phyloP scores from a whole-genome alignment of 2,329 filamentous ascomycete species.

The Aspergillus amoenus region DNA sequence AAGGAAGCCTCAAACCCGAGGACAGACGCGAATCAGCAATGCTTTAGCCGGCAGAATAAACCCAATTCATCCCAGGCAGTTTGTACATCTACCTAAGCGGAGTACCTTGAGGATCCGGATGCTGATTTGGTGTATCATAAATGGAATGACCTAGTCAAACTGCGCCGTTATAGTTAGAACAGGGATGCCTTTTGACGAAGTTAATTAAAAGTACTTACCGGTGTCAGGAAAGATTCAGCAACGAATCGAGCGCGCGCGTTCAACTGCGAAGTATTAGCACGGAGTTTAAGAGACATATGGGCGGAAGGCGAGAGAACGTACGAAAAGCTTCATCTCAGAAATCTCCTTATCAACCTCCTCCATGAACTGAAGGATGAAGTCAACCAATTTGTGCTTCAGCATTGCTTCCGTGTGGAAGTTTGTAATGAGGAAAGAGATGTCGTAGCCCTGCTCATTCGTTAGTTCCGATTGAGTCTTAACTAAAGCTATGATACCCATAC shows the following conservation, averaged over 20 bases:
- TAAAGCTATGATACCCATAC: slow-evolving; percentile 47
- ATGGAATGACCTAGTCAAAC: slow-evolving; percentile 21
- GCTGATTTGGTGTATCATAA: slow-evolving; percentile 20
- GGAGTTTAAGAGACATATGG: background rate
- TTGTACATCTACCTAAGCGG: slow-evolving; percentile 20
- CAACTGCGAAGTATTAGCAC: slow-evolving; percentile 57
- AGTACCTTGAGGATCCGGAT: slow-evolving; percentile 6
- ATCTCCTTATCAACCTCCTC: slow-evolving; percentile 99
- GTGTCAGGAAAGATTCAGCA: slow-evolving; percentile 96
- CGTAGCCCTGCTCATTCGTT: slow-evolving; percentile 71
- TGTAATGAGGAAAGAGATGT: slow-evolving; percentile 97
- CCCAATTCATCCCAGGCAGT: slow-evolving; percentile 24
- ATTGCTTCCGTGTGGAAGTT: slow-evolving; percentile 99
- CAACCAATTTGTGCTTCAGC: slow-evolving; percentile 97
- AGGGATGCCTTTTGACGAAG: background rate
- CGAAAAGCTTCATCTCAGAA: slow-evolving; percentile 99
- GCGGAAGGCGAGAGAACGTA: slow-evolving; percentile 48
- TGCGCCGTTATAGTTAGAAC: slow-evolving; percentile 25
- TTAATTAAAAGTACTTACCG: slow-evolving; percentile 54
- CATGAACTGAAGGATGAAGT: slow-evolving; percentile 99
- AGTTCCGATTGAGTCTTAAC: slow-evolving; percentile 12
- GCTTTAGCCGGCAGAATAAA: slow-evolving; percentile 11
- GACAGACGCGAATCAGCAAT: slow-evolving; percentile 17
- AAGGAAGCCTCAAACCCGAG: slow-evolving; percentile 3
- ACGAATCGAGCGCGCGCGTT: slow-evolving; percentile 97